Percentiles rank a stretch among this genome's conserved stretches.
These are phyloP conservation scores for Neurospora intermedia DNA, from an alignment of 495 filamentous ascomycete genomes.

Conservation along the genomic window DNA sequence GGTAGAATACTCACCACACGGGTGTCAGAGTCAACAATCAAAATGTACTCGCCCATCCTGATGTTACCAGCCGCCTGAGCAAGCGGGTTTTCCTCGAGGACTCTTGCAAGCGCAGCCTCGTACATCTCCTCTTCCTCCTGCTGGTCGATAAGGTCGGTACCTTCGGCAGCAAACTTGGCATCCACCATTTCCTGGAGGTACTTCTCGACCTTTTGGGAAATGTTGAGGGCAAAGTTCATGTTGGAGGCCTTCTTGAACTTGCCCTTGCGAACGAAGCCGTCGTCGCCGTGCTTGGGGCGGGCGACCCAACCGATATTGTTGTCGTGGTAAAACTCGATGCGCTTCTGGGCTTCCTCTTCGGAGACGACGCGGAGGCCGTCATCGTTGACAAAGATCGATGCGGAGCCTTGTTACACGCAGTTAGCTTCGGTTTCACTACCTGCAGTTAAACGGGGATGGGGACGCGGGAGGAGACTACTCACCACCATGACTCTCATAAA, in stretches of 20 bases:
- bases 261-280: conserved; percentile 47
- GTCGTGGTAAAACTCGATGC: conserved; percentile 51
- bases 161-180: conserved; percentile 19
- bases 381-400: conserved; percentile 66
- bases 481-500: conserved; percentile 61
- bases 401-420: conserved; percentile 31
- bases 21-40: conserved; percentile 64
- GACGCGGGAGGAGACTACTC: not conserved
- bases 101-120: conserved; percentile 48
- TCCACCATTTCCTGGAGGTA: conserved; percentile 38
- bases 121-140: conserved; percentile 55
- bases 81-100: conserved; percentile 51
- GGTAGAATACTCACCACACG: conserved; percentile 34
- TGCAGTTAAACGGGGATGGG: no score
- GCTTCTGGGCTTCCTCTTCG: conserved; percentile 47
- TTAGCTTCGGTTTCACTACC: no score
- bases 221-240: conserved; percentile 65
- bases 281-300: conserved; percentile 45
- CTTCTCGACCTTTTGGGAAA: conserved; percentile 59
- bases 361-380: conserved; percentile 56
- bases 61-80: conserved; percentile 67
- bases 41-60: conserved; percentile 62
- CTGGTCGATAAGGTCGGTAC: conserved; percentile 48
- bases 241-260: conserved; percentile 66
- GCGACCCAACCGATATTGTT: conserved; percentile 68